phyloP scores from a whole-genome alignment of 2,329 filamentous ascomycete genomes.

The Zymoseptoria passerinii region DNA sequence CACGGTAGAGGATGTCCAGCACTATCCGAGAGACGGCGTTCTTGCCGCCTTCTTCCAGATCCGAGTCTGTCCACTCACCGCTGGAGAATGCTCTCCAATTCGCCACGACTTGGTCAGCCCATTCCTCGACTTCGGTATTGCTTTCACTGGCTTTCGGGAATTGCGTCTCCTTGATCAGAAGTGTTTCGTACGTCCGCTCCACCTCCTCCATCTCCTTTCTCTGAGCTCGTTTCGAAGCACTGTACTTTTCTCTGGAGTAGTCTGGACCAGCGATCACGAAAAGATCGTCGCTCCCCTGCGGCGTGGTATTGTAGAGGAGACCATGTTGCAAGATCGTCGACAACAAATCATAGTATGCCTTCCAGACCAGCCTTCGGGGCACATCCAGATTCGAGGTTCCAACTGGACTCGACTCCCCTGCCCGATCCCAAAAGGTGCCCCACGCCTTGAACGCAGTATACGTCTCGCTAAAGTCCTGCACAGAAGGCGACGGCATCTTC shows the following conservation, averaged over 20 bases:
- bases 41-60: slow-evolving; percentile 74
- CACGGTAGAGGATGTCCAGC: slow-evolving; percentile 78
- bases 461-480: slow-evolving; percentile 16
- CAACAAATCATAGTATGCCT: slow-evolving; percentile 71
- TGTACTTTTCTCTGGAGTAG: slow-evolving; percentile 11
- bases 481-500: slow-evolving; percentile 15
- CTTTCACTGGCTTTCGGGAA: slow-evolving; percentile 79
- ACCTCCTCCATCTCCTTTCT: slow-evolving; percentile 69
- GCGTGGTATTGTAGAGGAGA: slow-evolving; percentile 43
- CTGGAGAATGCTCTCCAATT: slow-evolving; percentile 84
- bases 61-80: slow-evolving; percentile 67
- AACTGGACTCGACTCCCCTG: slow-evolving; percentile 3
- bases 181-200: slow-evolving; percentile 68
- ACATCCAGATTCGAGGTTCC: slow-evolving; percentile 35
- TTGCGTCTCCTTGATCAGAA: slow-evolving; percentile 67
- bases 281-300: slow-evolving; percentile 31
- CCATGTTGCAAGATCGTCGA: slow-evolving; percentile 66
- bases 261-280: slow-evolving; percentile 21
- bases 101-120: slow-evolving; percentile 66
- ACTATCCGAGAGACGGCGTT: slow-evolving; percentile 65
- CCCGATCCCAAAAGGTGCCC: slow-evolving; percentile 56
- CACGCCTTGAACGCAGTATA: slow-evolving; percentile 49
- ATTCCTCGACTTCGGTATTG: slow-evolving; percentile 71
- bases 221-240: slow-evolving; percentile 40
- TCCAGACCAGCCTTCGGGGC: slow-evolving; percentile 62